Conservation (phyloP, 1,139 yeast species). For the Saccharomyces hybrid region DNA sequence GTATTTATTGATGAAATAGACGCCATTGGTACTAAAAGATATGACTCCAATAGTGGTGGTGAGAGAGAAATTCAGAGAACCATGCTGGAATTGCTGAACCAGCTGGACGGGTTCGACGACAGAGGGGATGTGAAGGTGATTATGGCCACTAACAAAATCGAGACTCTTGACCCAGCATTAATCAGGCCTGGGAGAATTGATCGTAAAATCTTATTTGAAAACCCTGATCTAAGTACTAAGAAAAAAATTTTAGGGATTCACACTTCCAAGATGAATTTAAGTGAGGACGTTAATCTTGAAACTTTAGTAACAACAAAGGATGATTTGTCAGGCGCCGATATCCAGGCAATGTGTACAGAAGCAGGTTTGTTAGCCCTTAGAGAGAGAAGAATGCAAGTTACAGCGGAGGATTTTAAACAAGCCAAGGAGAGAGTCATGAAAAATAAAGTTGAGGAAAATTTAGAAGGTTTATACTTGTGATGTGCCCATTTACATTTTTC, state of each 20-base stretch:
- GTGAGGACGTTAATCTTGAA: constrained; percentile 82
- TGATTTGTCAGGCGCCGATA: constrained; percentile 96
- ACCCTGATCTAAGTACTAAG: constrained; percentile 89
- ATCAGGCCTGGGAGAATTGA: constrained; percentile 99
- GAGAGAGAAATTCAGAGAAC: constrained; percentile 98
- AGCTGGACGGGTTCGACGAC: constrained; percentile 96
- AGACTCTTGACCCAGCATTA: constrained; percentile 91
- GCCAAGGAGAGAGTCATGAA: constrained; percentile 97
- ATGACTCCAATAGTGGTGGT: constrained; percentile 94
- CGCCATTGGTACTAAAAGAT: constrained; percentile 96
- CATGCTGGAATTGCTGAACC: constrained; percentile 93
- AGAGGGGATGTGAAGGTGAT: constrained; percentile 97
- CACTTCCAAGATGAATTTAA: constrained; percentile 88
- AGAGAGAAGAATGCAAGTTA: constrained; percentile 97
- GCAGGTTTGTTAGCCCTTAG: constrained; percentile 94
- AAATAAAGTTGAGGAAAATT: constrained; percentile 94
- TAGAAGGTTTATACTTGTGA: constrained; percentile 87
- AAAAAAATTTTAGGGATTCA: constrained; percentile 90
- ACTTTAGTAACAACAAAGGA: constrained; percentile 88
- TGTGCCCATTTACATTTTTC: constrained; percentile 9
- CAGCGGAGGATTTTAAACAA: constrained; percentile 86
- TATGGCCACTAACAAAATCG: constrained; percentile 98
- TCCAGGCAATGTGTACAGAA: constrained; percentile 96
- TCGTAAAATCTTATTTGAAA: constrained; percentile 91
- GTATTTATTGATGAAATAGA: constrained; percentile 98